These are phyloP conservation scores for Chiua sp. DNA, from an alignment of 1,284 basidiomycete genomes.

Conservation along the genomic window DNA sequence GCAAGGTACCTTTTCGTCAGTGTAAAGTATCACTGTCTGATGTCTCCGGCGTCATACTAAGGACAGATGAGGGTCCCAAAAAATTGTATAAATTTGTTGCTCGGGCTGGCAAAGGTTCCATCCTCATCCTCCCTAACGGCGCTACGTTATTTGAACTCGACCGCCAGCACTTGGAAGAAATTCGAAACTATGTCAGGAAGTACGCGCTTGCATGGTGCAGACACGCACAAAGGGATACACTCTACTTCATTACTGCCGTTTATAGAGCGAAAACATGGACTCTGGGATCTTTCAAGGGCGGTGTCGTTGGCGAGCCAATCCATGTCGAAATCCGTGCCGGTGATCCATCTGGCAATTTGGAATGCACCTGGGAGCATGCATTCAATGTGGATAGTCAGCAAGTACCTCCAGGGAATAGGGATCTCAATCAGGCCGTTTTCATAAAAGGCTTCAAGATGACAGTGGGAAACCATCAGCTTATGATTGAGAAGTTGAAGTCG, in stretches of 20 bases:
- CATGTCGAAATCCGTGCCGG: too few relatives aligned
- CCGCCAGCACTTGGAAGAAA: neutral
- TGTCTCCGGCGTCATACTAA: too few relatives aligned
- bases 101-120: neutral
- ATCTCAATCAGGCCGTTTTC: neutral
- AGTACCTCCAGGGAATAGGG: neutral
- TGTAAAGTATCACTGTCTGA: too few relatives aligned
- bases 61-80: too few relatives aligned
- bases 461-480: too few relatives aligned
- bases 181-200: neutral
- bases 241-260: neutral
- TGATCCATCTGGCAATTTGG: too few relatives aligned
- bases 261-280: neutral
- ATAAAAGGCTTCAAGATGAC: neutral
- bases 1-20: neutral
- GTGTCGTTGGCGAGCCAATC: neutral
- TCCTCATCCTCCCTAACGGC: neutral
- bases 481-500: too few relatives aligned
- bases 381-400: neutral
- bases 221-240: neutral
- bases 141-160: neutral
- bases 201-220: neutral
- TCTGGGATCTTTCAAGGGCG: neutral
- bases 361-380: neutral
- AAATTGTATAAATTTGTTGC: too few relatives aligned